Evolutionary conservation across 2,329 filamentous ascomycete genomes (phyloP).

Genomic region (Stemphylium lycopersici): DNA sequence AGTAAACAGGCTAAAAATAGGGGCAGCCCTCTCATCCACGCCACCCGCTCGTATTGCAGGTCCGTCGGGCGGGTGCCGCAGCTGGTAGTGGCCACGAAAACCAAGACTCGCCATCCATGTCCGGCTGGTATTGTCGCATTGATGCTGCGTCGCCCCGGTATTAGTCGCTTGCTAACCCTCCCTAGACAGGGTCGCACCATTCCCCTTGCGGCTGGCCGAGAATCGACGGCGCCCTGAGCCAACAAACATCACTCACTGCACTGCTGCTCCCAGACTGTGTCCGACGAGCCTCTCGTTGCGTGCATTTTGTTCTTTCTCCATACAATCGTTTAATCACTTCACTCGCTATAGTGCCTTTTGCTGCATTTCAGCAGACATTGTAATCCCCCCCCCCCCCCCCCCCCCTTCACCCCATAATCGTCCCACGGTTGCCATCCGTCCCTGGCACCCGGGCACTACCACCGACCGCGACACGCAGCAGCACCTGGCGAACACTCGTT

Average conservation of each 20-base stretch:
- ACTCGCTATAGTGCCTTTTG: constrained; percentile 26
- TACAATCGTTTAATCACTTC: constrained; percentile 35
- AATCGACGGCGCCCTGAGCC: constrained; percentile 32
- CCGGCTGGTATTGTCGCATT: constrained; percentile 18
- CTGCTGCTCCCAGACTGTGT: constrained; percentile 21
- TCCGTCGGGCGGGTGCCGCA: constrained; percentile 23
- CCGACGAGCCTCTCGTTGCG: constrained; percentile 18
- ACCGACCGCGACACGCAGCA: constrained; percentile 25
- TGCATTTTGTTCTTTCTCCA: constrained; percentile 33
- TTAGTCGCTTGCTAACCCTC: constrained; percentile 12
- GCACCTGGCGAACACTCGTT: constrained; percentile 15
- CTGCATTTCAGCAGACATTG: not conserved
- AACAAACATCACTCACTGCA: constrained; percentile 22
- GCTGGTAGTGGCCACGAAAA: constrained; percentile 28
- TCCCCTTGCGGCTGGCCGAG: constrained; percentile 24
- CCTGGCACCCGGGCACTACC: constrained; percentile 3
- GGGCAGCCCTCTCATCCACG: constrained; percentile 13
- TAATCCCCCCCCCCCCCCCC: not conserved
- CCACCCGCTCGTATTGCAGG: constrained; percentile 27
- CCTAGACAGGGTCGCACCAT: constrained; percentile 20
- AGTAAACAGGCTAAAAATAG: constrained; percentile 30
- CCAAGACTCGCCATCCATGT: constrained; percentile 23
- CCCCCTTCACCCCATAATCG: not conserved
- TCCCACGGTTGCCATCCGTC: constrained; percentile 1
- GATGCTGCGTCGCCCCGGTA: constrained; percentile 5